These are phyloP conservation scores for Gentiana dahurica DNA, from an alignment of 257 asterid genomes.

Conservation along the genomic window DNA sequence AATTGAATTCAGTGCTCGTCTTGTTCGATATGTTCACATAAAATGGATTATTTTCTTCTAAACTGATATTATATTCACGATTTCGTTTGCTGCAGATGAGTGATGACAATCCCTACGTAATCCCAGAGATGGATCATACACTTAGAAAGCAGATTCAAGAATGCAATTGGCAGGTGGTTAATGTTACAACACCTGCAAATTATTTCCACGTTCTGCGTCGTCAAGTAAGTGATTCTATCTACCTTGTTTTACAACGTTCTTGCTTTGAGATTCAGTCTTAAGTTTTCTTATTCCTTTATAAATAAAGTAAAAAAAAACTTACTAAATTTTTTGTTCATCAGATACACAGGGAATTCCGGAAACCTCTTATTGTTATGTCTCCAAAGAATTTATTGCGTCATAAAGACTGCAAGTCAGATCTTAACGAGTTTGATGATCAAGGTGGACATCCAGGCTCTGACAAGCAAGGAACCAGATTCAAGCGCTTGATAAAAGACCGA, in stretches of 20 bases:
- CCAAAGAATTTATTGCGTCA: conserved; percentile 30
- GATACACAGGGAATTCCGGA: conserved; percentile 78
- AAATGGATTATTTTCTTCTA: no score
- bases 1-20: no score
- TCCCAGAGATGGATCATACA: conserved; percentile 94
- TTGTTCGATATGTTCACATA: no score
- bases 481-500: conserved; percentile 22
- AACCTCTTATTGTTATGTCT: conserved; percentile 30
- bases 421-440: conserved; percentile 76
- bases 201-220: conserved; percentile 95
- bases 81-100: conserved; percentile 51
- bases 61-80: no score
- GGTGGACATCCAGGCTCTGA: conserved; percentile 23
- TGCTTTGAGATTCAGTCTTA: not conserved
- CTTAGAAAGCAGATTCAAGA: conserved; percentile 83
- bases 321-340: conserved; percentile 14
- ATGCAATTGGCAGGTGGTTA: conserved; percentile 97
- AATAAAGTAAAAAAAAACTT: no score
- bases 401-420: conserved; percentile 82
- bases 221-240: conserved; percentile 45
- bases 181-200: conserved; percentile 98
- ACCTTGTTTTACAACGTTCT: conserved; percentile 1
- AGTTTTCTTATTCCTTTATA: conserved; percentile 13
- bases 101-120: conserved; percentile 75
- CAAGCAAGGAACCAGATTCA: conserved; percentile 25